Percentiles rank a stretch among this genome's conserved stretches.
Evolutionary conservation across 345 rosid genomes (phyloP).

Genomic region (Pseudoturritis turrita): DNA sequence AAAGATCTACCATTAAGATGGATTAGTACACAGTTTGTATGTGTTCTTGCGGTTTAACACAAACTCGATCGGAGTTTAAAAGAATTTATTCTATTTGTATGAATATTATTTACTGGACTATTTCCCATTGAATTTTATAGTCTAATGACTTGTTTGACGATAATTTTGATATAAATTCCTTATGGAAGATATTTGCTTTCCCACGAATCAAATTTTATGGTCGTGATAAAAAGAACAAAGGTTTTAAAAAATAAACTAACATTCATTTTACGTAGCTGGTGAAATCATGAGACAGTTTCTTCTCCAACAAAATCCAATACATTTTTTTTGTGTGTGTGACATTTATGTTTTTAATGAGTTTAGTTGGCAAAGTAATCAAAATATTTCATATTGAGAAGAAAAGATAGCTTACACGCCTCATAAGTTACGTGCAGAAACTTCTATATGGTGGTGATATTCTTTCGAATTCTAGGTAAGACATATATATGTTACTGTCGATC

Average conservation of each 20-base stretch:
- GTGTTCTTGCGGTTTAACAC: background rate
- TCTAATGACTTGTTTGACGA: background rate
- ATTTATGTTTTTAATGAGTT: too few relatives aligned
- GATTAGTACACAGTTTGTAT: background rate
- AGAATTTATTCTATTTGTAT: background rate
- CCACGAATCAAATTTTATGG: background rate
- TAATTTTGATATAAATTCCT: background rate
- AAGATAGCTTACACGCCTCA: constrained; percentile 9
- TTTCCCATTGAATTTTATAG: background rate
- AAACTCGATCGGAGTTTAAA: background rate
- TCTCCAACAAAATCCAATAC: constrained; percentile 5
- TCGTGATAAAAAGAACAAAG: background rate
- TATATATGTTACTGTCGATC: background rate
- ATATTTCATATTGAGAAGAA: background rate
- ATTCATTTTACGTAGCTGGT: background rate
- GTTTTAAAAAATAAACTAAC: background rate
- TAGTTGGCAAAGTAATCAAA: background rate
- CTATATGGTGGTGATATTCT: constrained; percentile 6
- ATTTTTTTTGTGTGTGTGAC: too few relatives aligned
- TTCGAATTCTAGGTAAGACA: constrained; percentile 9
- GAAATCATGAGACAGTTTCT: background rate
- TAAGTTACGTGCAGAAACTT: background rate
- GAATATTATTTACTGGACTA: background rate
- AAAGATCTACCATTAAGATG: background rate
- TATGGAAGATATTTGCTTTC: background rate